Base-by-base conservation (phyloP, 192 early-diverging fungal genomes). In the Coemansia sp. region DNA sequence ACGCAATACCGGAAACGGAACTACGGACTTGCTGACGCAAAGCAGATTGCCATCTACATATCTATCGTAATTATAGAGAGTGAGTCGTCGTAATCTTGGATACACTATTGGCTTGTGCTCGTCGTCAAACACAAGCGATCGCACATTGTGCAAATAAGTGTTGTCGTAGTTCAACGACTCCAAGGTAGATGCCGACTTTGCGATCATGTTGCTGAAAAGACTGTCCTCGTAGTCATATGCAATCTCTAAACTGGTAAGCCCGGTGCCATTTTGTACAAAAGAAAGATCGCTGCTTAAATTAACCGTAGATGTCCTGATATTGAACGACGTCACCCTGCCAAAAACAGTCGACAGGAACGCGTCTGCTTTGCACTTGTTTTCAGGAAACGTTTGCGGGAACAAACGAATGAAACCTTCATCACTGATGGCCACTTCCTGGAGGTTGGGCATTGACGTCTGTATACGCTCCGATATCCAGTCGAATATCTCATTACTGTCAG, bases 1-100 rank as follows among this genome's bases (percentile, higher is more conserved):
- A 15, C 20, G 55, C 18, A 75, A 44, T 8, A 44, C 59, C 4
- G 72, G 72, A 49, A 75, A 75, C 9, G 44, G 44, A 18, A 5
- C 11, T 18, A 46, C 14, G 18, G 44, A 46, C 16, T 14, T 6
- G 44, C 18, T 15, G 1, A 46, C 18, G 44, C 44, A 5, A 16
- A 18, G 15, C 14, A 14, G 1, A 14, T 1, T 18, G 44, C 44
- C 44, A 14, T 14, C 5, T 46, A 14, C 10, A 14, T 14, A 5
- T 14, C 44, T 1, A 1, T 41, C 39, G 39, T 41, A 14, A 16
- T 46, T 46, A 41, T 14, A 8, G 0, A 41, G 2, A 41, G 12
- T 18, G 44, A 46, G 44, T 6, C 18, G 7, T 11, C 18, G 12
- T 14, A 46, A 5, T 15, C 18, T 4, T 46, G 44, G 44, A 18